Conservation (phyloP, 176 grass and related monocot genomes). For the Aegilops umbellulata region DNA sequence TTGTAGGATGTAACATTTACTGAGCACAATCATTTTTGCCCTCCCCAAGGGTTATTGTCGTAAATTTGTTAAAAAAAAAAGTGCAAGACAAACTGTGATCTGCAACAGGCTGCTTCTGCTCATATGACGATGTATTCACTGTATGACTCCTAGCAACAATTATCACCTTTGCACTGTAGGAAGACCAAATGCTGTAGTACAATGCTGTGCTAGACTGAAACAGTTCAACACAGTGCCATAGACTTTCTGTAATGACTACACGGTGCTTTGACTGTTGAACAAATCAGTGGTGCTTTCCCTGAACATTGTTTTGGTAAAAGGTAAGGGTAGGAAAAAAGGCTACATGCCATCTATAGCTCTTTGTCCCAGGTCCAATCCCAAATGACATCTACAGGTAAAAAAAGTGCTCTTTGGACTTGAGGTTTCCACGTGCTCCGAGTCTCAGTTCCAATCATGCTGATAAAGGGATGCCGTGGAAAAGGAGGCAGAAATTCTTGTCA, state of each 20-base stretch:
- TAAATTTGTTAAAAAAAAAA: not conserved
- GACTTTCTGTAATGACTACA: not conserved
- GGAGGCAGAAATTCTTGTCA: conserved; percentile 20
- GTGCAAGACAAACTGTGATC: not conserved
- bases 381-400: not conserved
- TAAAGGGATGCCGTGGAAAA: not conserved
- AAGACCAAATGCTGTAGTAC: not conserved
- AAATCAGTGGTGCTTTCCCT: conserved; percentile 6
- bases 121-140: not conserved
- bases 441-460: not conserved
- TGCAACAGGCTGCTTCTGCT: not conserved
- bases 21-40: not conserved
- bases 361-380: not conserved
- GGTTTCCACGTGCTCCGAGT: not conserved
- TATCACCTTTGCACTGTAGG: not conserved
- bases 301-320: conserved; percentile 27
- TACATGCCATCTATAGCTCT: not conserved
- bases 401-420: not conserved
- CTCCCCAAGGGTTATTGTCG: not conserved
- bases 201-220: not conserved
- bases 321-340: not conserved
- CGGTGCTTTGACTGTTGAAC: not conserved
- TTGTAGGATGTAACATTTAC: no score
- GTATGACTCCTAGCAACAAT: not conserved
- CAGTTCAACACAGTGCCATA: not conserved